Evolutionary conservation across 805 yeast species (phyloP).

Genomic region (Candida corydali): DNA sequence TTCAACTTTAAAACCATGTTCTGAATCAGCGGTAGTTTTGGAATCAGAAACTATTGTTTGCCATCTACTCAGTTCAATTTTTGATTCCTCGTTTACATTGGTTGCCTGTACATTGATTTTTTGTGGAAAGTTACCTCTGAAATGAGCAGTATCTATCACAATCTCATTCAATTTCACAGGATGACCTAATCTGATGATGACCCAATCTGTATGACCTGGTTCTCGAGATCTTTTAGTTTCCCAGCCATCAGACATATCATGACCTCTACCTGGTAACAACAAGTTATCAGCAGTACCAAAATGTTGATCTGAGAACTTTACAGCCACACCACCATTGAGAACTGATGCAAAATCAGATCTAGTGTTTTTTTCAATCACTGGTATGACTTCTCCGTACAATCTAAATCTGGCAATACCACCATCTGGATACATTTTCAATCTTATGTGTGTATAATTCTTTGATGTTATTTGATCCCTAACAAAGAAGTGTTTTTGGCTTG

Average conservation of each 20-base stretch:
- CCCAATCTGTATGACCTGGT: slow-evolving; percentile 91
- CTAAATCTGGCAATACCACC: slow-evolving; percentile 97
- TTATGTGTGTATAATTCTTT: slow-evolving; percentile 67
- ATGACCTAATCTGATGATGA: slow-evolving; percentile 73
- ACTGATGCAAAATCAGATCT: slow-evolving; percentile 75
- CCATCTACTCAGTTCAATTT: slow-evolving; percentile 56
- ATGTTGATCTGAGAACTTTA: slow-evolving; percentile 84
- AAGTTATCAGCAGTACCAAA: slow-evolving; percentile 90
- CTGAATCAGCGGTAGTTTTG: slow-evolving; percentile 80
- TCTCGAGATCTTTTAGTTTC: slow-evolving; percentile 87
- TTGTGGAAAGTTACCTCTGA: slow-evolving; percentile 93
- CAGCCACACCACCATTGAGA: slow-evolving; percentile 83
- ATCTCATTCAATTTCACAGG: slow-evolving; percentile 52
- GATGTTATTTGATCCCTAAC: slow-evolving; percentile 56
- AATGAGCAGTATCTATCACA: slow-evolving; percentile 88
- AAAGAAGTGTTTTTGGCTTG: slow-evolving; percentile 82
- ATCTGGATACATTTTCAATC: slow-evolving; percentile 92
- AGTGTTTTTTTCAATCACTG: slow-evolving; percentile 61
- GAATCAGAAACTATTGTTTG: slow-evolving; percentile 56
- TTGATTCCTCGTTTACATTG: slow-evolving; percentile 24
- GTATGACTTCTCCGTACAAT: slow-evolving; percentile 77
- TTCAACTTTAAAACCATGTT: slow-evolving; percentile 52
- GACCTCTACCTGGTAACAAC: slow-evolving; percentile 89
- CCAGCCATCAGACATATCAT: slow-evolving; percentile 98
- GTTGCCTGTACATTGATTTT: slow-evolving; percentile 65